Conservation (phyloP, 306 rosid genomes). For the Senna siamea region DNA sequence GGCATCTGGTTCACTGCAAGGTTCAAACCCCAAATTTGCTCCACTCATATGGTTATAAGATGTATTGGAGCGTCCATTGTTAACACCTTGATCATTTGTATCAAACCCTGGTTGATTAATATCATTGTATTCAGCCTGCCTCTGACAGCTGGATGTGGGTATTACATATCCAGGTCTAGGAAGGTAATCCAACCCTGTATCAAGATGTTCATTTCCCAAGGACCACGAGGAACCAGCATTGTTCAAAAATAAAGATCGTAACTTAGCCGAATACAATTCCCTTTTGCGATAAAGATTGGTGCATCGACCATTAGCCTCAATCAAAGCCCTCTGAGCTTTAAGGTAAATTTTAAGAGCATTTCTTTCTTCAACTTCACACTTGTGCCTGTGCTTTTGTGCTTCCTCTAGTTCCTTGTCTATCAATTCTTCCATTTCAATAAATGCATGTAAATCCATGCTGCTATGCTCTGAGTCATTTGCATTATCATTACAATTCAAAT, state of each 20-base stretch:
- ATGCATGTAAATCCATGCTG: slow-evolving; percentile 56
- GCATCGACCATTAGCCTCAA: slow-evolving; percentile 85
- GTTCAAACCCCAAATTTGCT: slow-evolving; percentile 68
- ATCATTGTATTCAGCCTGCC: slow-evolving; percentile 58
- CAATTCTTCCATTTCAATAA: slow-evolving; percentile 73
- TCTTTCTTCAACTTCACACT: slow-evolving; percentile 91
- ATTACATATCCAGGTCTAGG: slow-evolving; percentile 58
- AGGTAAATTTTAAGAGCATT: slow-evolving; percentile 83
- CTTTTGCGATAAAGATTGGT: slow-evolving; percentile 74
- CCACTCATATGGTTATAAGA: slow-evolving; percentile 48
- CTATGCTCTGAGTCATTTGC: slow-evolving; percentile 48
- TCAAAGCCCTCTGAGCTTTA: slow-evolving; percentile 82
- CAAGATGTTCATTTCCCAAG: slow-evolving; percentile 62
- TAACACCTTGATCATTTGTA: slow-evolving; percentile 53
- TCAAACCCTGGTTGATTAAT: slow-evolving; percentile 52
- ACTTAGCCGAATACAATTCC: slow-evolving; percentile 68
- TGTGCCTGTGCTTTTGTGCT: slow-evolving; percentile 80
- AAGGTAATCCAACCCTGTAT: slow-evolving; percentile 56
- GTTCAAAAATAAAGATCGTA: slow-evolving; percentile 64
- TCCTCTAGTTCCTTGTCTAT: slow-evolving; percentile 91
- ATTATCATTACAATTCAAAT: slow-evolving; percentile 53
- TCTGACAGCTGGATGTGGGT: slow-evolving; percentile 60
- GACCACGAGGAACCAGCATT: slow-evolving; percentile 66
- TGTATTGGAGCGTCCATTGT: slow-evolving; percentile 47
- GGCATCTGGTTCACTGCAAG: slow-evolving; percentile 72